Base-by-base conservation (phyloP, 768 basidiomycete genomes). In the Pilatotrama ljubarskyi region DNA sequence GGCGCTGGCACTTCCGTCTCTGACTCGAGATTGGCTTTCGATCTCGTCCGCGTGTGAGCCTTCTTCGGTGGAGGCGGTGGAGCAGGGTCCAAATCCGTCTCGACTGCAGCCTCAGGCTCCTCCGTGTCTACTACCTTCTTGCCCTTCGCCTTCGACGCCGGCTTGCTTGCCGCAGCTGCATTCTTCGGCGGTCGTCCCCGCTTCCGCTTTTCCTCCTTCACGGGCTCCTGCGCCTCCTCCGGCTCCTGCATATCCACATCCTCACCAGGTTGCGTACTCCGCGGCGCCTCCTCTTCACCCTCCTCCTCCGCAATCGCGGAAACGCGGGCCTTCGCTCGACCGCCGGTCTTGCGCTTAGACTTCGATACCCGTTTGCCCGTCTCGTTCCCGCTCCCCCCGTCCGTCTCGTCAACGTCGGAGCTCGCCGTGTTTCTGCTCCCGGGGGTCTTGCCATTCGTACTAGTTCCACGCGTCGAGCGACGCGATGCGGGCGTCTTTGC, bases 261-360 rank as follows among this genome's bases (percentile, higher is more conserved):
- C 25, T 58, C 68, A 5, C 61, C 64, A 10, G 59, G 25, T 29
- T 13, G 51, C 5, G 25, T 26, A 15, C 6, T 9, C 11, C n/a
- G 2, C 2, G 25, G 60, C 2, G 66, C 66, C 2, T 69, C 66
- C 20, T 69, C 66, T 18, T 71, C 71, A 10, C 69, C 70, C 18
- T 66, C 68, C 48, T 71, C 70, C 58, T 73, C 70, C 38, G 68
- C 64, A 54, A 75, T 68, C 46, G 64, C 64, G 10, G 69, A 66
- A 2, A 72, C 70, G 14, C 64, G 61, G 5, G 61, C 60, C 49
- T 70, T 74, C 14, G 55, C 43, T n/a, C 63, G 64, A 50, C 69
- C 32, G n/a, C 64, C 56, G 54, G 58, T 63, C 52, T 73, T 70
- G 63, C 62, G 51, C 63, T 70, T 65, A 42, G 65, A 8, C 50